These are phyloP conservation scores for Parascedosporium putredinis DNA, from an alignment of 2,329 filamentous ascomycete species.

Conservation along the genomic window DNA sequence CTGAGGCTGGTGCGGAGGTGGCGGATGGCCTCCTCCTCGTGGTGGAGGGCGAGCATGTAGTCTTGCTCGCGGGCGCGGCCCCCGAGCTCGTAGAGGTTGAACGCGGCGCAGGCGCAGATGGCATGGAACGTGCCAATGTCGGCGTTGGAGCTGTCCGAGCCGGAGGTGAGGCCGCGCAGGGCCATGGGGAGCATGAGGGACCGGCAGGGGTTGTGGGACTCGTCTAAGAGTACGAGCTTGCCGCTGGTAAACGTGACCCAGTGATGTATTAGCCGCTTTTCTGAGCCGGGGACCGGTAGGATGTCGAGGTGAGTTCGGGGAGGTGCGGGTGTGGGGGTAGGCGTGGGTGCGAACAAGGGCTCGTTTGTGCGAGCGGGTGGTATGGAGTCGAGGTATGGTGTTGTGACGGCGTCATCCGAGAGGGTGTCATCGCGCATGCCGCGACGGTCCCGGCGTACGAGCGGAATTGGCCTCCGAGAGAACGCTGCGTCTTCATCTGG, in stretches of 20 bases:
- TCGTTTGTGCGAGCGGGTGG: no score
- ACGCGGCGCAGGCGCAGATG: slow-evolving; percentile 27
- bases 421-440: no score
- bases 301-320: slow-evolving; percentile 13
- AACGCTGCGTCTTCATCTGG: no score
- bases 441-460: no score
- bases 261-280: slow-evolving; percentile 18
- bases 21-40: slow-evolving; percentile 15
- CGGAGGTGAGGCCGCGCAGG: slow-evolving; percentile 13
- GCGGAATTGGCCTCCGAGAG: no score
- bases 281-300: slow-evolving; percentile 10
- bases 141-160: slow-evolving; percentile 12
- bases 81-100: slow-evolving; percentile 29
- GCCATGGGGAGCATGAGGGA: slow-evolving; percentile 19
- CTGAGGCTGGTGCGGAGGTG: slow-evolving; percentile 15
- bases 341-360: background rate
- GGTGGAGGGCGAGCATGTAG: slow-evolving; percentile 13
- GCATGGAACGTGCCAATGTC: slow-evolving; percentile 17
- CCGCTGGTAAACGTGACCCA: slow-evolving; percentile 18
- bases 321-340: background rate
- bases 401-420: no score
- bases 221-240: slow-evolving; percentile 16
- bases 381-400: no score
- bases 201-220: slow-evolving; percentile 16
- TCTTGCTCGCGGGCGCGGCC: slow-evolving; percentile 11